Evolutionary conservation across 495 filamentous ascomycete species (phyloP), one percentile per base, ranked within the genome.

Genomic region (Oidiodendron maius): DNA sequence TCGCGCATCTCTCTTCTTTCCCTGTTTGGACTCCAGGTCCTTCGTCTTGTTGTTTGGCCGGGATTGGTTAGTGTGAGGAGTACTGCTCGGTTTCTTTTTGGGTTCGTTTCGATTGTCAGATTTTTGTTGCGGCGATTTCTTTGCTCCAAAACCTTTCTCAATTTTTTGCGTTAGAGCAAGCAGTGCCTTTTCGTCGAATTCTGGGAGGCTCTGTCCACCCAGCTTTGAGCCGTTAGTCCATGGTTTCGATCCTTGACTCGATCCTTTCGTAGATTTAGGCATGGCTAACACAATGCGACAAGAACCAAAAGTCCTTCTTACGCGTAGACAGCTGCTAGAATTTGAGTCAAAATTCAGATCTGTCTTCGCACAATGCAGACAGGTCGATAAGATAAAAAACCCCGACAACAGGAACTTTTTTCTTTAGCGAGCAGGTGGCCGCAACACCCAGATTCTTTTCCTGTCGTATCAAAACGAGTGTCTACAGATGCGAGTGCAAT

Each of bases 81-180:
- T 17, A 3, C 4, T 25, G 4, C 28, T 48, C 21, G 3, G 4
- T 41, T 44, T 52, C 22, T 44, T 48, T n/a, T 39, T 11, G 17
- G 55, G 53, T 6, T 46, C 37, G 30, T 55, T 60, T 10, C 48
- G 39, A 11, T 28, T 52, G 25, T 55, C 57, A 18, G 52, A 61
- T 47, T 34, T 52, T 34, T 64, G 60, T 30, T 63, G 59, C 1
- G 58, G 52, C 12, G 57, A 56, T 55, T 53, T 56, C 18, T 39
- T 32, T 9, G 40, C 59, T 34, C 54, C 43, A 56, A 59, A 54
- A 53, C 59, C 56, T 49, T 58, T 55, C 15, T 86, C 80, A 57
- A 86, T 83, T 62, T 78, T 81, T 42, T 76, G 71, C 23, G 82
- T 82, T 53, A 86, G 65, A 46, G 76, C 72, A 24, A 76, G 74